Evolutionary conservation across 192 early-diverging fungal species (phyloP), one percentile per base, ranked within the genome.

Genomic region (Physocladia obscura): DNA sequence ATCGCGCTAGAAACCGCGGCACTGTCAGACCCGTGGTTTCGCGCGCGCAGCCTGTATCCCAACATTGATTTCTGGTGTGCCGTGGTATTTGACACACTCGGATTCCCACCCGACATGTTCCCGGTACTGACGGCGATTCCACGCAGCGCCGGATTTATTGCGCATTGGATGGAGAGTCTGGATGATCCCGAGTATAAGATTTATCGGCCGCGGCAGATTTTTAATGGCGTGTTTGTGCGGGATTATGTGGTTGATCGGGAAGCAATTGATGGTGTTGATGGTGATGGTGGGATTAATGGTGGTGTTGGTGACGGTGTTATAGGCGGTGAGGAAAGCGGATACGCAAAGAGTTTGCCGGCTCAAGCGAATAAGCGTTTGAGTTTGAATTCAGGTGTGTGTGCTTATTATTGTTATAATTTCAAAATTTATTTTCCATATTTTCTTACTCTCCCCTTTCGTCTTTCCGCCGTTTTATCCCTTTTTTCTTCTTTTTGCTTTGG

Each of bases 141-240:
- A 67, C 22, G 85, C 64, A 69, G 84, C 11, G 82, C 83, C 1
- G 88, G 88, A 11, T 81, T 89, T 74, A 49, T 89, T 17, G 87
- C 88, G 0, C 76, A 84, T 54, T 82, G 80, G 69, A 58, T 67
- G 48, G 82, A 84, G 44, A 77, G 76, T 47, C 54, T 83, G 55
- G 72, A 76, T 32, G 81, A 83, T 50, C 76, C 78, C 2, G 78
- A 80, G 55, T 79, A 74, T 48, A 87, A 88, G 52, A 89, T 89
- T 63, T 89, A 79, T 77, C 76, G 88, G 29, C 88, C 88, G 17
- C 73, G 85, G 22, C 88, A 89, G 74, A 71, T 79, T 13, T 59
- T 57, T 26, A 15, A 11, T 4, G 65, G 65, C 3, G 50, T 11
- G 37, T 68, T 68, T 57, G 13, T 68, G 36, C 32, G 36, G 29